Conservation (phyloP, 345 rosid species). For the Tarenaya hassleriana region DNA sequence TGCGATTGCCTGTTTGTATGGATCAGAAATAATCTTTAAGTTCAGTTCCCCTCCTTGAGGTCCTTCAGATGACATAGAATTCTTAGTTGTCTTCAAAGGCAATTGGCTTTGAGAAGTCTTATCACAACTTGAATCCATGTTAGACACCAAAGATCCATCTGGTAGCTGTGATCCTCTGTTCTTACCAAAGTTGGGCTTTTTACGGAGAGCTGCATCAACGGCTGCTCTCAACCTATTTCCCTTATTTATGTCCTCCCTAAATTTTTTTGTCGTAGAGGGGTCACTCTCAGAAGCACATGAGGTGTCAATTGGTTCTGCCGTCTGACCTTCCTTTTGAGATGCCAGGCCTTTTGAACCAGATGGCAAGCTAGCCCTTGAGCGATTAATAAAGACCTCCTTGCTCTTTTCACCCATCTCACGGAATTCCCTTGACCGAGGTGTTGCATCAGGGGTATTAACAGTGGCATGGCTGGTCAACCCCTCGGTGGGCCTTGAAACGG, state of each 20-base stretch:
- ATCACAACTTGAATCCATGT: conserved; percentile 35
- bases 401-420: conserved; percentile 53
- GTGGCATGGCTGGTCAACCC: conserved; percentile 31
- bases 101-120: conserved; percentile 43
- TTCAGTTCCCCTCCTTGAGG: conserved; percentile 38
- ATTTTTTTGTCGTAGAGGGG: conserved; percentile 38
- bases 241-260: conserved; percentile 42
- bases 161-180: conserved; percentile 44
- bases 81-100: conserved; percentile 35
- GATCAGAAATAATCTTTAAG: conserved; percentile 31
- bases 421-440: conserved; percentile 43
- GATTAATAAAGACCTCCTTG: conserved; percentile 40
- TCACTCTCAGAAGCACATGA: conserved; percentile 43
- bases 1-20: conserved; percentile 30
- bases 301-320: conserved; percentile 39
- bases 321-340: conserved; percentile 50
- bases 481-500: conserved; percentile 52
- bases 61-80: conserved; percentile 38
- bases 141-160: conserved; percentile 38
- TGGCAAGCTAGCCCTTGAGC: conserved; percentile 36
- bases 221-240: conserved; percentile 70
- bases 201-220: conserved; percentile 69
- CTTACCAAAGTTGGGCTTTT: conserved; percentile 66
- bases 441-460: conserved; percentile 50
- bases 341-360: conserved; percentile 38